These are phyloP conservation scores for Calonectria fujianensis DNA, from an alignment of 2,329 filamentous ascomycete species.

Conservation along the genomic window DNA sequence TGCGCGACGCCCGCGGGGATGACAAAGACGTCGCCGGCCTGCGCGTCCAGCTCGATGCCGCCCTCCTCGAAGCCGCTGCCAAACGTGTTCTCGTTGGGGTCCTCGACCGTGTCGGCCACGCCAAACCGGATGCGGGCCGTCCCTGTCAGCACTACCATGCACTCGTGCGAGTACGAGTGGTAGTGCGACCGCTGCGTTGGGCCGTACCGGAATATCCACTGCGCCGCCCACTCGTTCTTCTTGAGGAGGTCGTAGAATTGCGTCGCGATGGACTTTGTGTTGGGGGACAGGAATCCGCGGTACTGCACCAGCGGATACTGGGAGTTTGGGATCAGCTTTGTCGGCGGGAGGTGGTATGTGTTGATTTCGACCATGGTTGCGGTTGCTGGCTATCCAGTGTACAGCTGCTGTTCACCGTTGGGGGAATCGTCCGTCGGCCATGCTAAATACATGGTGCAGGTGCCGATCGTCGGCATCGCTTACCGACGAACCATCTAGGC, in stretches of 20 bases:
- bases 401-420: background rate
- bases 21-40: constrained; percentile 74
- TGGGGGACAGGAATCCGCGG: background rate
- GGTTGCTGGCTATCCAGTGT: background rate
- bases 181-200: constrained; percentile 74
- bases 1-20: constrained; percentile 74
- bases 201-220: constrained; percentile 76
- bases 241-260: constrained; percentile 64
- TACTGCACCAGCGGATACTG: constrained; percentile 23
- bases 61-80: constrained; percentile 65
- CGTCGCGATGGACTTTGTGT: constrained; percentile 24
- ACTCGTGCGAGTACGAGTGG: constrained; percentile 74
- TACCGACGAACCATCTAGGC: background rate
- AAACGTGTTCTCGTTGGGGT: constrained; percentile 63
- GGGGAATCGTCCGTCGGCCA: background rate
- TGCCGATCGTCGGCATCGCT: background rate
- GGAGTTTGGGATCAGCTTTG: constrained; percentile 23
- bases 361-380: constrained; percentile 24
- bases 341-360: constrained; percentile 19
- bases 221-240: constrained; percentile 70
- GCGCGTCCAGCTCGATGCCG: constrained; percentile 68
- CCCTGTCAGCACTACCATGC: constrained; percentile 74
- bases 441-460: background rate
- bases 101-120: constrained; percentile 67
- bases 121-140: constrained; percentile 73